Base-by-base conservation (phyloP, 192 early-diverging fungal genomes). In the Oehlia diaphana region DNA sequence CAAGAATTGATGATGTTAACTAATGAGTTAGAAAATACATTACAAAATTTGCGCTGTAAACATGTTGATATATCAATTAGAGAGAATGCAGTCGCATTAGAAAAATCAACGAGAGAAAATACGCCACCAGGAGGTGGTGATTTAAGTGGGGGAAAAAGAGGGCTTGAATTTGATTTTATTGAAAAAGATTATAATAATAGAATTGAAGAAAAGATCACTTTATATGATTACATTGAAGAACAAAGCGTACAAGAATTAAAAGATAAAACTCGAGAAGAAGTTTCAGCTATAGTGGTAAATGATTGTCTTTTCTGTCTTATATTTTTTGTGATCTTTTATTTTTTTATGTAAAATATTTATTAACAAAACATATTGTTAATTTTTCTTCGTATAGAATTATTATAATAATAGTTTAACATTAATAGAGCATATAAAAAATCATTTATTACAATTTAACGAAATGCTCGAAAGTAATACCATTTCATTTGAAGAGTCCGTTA, bases 401-500 rank as follows among this genome's bases (percentile, higher is more conserved):
- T 19, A 61, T 61, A 61, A n/a, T 42, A 63, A 7, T 42, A 79
- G 77, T 63, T 50, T 49, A 8, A 70, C 14, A 44, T 28, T 79
- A 14, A 13, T 79, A 31, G 39, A 35, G 8, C 12, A 71, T 23
- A 70, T 79, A 23, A 67, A 62, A 23, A 62, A 13, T 39, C 67
- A 79, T n/a, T 23, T 62, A 13, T 12, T 62, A 37, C 66, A 71
- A 23, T 79, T 79, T 42, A 16, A 31, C 31, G 58, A 61, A 71
- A 49, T 68, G 33, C 42, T 70, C 44, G 31, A 68, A 16, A 70
- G 9, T 37, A 33, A 71, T 79, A 50, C 79, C 12, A 83, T 84
- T 19, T 81, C 79, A 44, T 63, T 86, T 21, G 81, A 85, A 62
- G 80, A 84, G 64, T 78, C 77, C 9, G 76, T 77, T 23, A 44